These are phyloP conservation scores for Miscanthus lutarioriparius DNA, from an alignment of 176 grass and related monocot species.

Conservation along the genomic window DNA sequence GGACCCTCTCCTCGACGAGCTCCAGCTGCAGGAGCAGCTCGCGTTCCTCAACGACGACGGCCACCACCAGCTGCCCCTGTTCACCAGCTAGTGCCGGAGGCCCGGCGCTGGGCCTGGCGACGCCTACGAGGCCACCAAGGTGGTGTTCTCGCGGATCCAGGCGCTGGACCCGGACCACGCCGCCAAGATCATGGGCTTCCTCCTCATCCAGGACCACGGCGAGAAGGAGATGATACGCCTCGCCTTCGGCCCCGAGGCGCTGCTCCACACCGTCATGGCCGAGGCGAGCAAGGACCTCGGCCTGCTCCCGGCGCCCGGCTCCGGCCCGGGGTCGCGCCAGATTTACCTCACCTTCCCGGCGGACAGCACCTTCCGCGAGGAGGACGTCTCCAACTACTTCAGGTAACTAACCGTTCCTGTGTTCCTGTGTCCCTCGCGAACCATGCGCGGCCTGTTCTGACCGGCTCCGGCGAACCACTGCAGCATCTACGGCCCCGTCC, in stretches of 20 bases:
- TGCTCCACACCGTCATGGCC: constrained; percentile 73
- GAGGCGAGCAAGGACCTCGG: constrained; percentile 83
- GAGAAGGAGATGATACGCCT: constrained; percentile 99
- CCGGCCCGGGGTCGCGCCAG: constrained; percentile 60
- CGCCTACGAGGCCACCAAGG: constrained; percentile 92
- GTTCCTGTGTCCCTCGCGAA: background rate
- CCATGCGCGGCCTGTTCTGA: background rate
- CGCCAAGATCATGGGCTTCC: constrained; percentile 89
- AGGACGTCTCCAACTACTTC: constrained; percentile 98
- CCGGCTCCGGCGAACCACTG: background rate
- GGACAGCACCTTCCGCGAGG: constrained; percentile 97
- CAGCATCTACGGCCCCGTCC: constrained; percentile 95
- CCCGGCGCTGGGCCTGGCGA: constrained; percentile 14
- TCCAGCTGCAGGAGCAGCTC: too few species aligned
- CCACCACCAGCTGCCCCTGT: too few species aligned
- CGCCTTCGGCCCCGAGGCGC: constrained; percentile 85
- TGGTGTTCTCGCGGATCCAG: constrained; percentile 98
- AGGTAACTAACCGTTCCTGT: constrained; percentile 40
- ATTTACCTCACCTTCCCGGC: constrained; percentile 99
- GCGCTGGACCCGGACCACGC: constrained; percentile 86
- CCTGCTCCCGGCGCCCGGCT: constrained; percentile 35
- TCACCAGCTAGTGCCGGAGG: too few species aligned
- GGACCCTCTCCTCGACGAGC: too few species aligned
- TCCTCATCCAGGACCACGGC: constrained; percentile 93
- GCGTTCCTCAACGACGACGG: too few species aligned